Percentiles rank a stretch among this genome's conserved stretches.
Evolutionary conservation across 169 alveolate species (phyloP).

Genomic region (Plasmodium vivax): DNA sequence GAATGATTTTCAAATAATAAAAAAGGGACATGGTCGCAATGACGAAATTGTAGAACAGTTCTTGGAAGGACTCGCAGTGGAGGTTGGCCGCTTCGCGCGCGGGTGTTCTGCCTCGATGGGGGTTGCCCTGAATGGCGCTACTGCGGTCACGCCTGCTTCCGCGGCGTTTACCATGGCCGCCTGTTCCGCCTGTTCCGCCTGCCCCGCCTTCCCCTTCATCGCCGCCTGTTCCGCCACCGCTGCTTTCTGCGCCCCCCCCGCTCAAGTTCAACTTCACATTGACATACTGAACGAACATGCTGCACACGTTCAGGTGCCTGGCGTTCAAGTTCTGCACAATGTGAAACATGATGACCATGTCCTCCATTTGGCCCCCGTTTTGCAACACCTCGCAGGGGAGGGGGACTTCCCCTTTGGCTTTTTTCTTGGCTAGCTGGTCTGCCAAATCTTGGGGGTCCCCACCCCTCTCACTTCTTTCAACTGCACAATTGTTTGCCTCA

Average conservation of each 20-base stretch:
- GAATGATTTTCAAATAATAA: constrained; percentile 45
- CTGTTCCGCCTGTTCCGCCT: neutral
- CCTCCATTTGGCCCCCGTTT: constrained; percentile 20
- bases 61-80: constrained; percentile 45
- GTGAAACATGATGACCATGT: constrained; percentile 39
- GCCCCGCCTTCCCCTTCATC: neutral
- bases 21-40: constrained; percentile 52
- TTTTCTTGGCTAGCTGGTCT: neutral
- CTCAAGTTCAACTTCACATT: neutral
- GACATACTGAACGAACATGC: constrained; percentile 46
- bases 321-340: constrained; percentile 15
- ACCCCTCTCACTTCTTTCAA: neutral
- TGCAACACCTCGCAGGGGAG: neutral
- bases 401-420: neutral
- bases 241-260: neutral
- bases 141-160: neutral
- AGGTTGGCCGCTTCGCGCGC: neutral
- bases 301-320: constrained; percentile 14
- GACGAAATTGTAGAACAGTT: constrained; percentile 37
- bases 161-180: no score
- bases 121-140: neutral
- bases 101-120: neutral
- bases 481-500: neutral
- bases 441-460: neutral
- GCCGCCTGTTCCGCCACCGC: no score